Percentiles rank a stretch among this genome's conserved stretches.
Conservation (phyloP, 305 asterid genomes). For the Fraxinus greggii region DNA sequence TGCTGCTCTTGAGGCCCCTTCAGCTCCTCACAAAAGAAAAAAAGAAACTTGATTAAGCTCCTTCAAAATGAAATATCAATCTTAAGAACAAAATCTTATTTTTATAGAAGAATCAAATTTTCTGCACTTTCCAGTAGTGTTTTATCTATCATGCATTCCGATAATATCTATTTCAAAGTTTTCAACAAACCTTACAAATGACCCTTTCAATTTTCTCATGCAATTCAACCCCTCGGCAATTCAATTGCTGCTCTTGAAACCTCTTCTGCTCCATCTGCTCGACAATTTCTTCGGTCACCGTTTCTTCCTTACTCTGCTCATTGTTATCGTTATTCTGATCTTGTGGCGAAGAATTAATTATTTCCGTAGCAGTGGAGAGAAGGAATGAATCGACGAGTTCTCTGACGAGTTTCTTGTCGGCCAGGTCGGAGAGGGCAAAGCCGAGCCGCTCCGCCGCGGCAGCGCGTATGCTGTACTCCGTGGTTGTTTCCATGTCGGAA, state of each 20-base stretch:
- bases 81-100: not conserved
- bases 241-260: slow-evolving; percentile 11
- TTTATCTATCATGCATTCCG: not conserved
- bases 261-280: slow-evolving; percentile 12
- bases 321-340: not conserved
- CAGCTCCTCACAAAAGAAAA: not conserved
- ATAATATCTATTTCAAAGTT: not conserved
- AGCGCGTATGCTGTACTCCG: slow-evolving; percentile 53
- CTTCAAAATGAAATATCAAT: not conserved
- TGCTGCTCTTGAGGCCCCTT: not conserved
- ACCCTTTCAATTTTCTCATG: slow-evolving; percentile 33
- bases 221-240: slow-evolving; percentile 13
- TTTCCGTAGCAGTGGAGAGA: slow-evolving; percentile 38
- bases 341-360: slow-evolving; percentile 13
- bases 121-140: not conserved
- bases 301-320: slow-evolving; percentile 8
- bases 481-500: slow-evolving; percentile 59
- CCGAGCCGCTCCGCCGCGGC: slow-evolving; percentile 48
- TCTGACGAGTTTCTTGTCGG: slow-evolving; percentile 42
- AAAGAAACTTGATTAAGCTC: slow-evolving; percentile 10
- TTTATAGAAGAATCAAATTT: not conserved
- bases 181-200: slow-evolving; percentile 49
- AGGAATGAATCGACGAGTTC: slow-evolving; percentile 51
- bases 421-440: slow-evolving; percentile 38
- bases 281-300: not conserved